These are phyloP conservation scores for Penicillium corylophilum DNA, from an alignment of 2,329 filamentous ascomycete genomes.

Conservation along the genomic window DNA sequence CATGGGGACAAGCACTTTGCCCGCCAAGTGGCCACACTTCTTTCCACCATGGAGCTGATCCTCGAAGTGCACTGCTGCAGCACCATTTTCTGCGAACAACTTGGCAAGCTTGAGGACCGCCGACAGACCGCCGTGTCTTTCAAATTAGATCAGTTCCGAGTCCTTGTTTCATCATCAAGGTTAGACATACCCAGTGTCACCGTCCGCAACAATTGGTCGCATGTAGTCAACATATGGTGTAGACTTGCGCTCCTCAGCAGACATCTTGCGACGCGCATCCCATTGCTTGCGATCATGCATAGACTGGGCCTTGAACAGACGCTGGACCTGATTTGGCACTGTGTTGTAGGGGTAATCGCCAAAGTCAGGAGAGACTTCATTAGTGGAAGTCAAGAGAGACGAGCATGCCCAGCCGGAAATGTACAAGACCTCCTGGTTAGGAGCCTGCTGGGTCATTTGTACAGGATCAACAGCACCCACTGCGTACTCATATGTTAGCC, in stretches of 20 bases:
- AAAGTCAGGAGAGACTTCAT: slow-evolving; percentile 96
- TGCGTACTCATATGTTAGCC: slow-evolving; percentile 39
- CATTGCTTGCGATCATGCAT: slow-evolving; percentile 96
- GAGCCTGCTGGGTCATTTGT: slow-evolving; percentile 98
- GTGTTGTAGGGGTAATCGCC: slow-evolving; percentile 99
- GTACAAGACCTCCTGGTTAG: slow-evolving; percentile 94
- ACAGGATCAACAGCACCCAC: slow-evolving; percentile 98
- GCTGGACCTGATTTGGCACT: slow-evolving; percentile 95
- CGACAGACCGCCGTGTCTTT: slow-evolving; percentile 79
- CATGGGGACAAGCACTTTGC: slow-evolving; percentile 90
- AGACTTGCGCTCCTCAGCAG: slow-evolving; percentile 66
- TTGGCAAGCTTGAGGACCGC: slow-evolving; percentile 95
- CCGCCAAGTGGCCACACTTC: slow-evolving; percentile 95
- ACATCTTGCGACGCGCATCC: slow-evolving; percentile 78
- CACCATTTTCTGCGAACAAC: slow-evolving; percentile 94
- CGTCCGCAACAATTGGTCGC: slow-evolving; percentile 91
- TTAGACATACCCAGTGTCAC: slow-evolving; percentile 71
- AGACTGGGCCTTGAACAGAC: slow-evolving; percentile 92
- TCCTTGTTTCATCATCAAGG: not conserved
- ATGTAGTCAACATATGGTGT: slow-evolving; percentile 90
- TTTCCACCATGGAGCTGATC: slow-evolving; percentile 97
- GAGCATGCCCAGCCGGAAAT: slow-evolving; percentile 98
- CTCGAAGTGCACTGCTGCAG: slow-evolving; percentile 94
- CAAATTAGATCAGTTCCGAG: slow-evolving; percentile 5
- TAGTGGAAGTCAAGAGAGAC: slow-evolving; percentile 85